Evolutionary conservation across 169 alveolate genomes (phyloP).

Genomic region (Amoebophrya sp.): DNA sequence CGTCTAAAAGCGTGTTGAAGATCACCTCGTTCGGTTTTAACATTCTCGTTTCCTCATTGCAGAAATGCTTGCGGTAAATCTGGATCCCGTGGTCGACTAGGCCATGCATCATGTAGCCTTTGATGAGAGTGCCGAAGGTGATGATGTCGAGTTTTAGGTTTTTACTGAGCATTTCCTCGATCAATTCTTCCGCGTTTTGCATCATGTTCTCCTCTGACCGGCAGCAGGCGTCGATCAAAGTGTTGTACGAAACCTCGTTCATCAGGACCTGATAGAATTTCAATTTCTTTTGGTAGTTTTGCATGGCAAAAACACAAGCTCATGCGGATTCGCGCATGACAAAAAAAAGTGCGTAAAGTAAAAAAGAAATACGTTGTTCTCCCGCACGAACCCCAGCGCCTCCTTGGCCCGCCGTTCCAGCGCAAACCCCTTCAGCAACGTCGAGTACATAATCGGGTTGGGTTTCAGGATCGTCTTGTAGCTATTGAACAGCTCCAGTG

Average conservation of each 20-base stretch:
- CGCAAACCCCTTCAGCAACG: neutral
- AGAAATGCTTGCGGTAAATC: neutral
- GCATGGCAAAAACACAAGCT: too few species aligned
- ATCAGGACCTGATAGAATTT: neutral
- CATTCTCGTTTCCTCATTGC: too few species aligned
- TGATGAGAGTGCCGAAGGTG: neutral
- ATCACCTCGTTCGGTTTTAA: neutral
- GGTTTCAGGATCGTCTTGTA: neutral
- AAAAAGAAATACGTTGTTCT: too few species aligned
- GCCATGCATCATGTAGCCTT: neutral
- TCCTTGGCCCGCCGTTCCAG: neutral
- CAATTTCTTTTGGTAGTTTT: too few species aligned
- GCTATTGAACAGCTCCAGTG: neutral
- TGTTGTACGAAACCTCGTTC: neutral
- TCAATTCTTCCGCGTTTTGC: neutral
- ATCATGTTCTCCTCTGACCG: neutral
- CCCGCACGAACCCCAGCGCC: neutral
- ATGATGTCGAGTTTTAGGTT: neutral
- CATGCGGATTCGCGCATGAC: too few species aligned
- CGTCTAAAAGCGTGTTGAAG: neutral
- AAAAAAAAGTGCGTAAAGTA: too few species aligned
- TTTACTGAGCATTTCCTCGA: neutral
- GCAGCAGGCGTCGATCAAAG: neutral
- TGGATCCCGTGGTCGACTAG: neutral
- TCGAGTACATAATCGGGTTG: neutral